phyloP scores from a whole-genome alignment of 371 early-diverging fungal species.

The Mucor piriformis region DNA sequence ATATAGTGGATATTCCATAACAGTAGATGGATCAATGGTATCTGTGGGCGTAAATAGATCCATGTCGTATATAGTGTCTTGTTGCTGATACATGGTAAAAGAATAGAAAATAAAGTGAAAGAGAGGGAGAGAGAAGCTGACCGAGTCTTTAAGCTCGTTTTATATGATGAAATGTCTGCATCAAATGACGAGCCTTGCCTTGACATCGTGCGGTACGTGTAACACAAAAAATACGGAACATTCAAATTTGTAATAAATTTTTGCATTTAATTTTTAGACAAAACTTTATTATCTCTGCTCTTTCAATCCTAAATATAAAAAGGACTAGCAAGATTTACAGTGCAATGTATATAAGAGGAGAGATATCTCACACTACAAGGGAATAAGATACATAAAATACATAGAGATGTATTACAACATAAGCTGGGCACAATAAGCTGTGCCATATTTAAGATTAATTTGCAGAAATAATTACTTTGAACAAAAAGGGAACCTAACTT shows the following conservation, averaged over 20 bases:
- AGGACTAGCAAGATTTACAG: background rate
- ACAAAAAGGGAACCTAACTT: too few relatives aligned
- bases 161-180: constrained; percentile 34
- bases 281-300: constrained; percentile 8
- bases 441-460: too few relatives aligned
- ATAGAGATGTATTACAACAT: too few relatives aligned
- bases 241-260: background rate
- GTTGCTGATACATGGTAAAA: background rate
- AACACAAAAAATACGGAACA: constrained; percentile 26
- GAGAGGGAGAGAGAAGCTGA: constrained; percentile 2
- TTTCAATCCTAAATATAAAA: background rate
- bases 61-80: background rate
- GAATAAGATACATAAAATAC: too few relatives aligned
- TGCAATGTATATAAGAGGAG: too few relatives aligned
- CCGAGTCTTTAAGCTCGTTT: constrained; percentile 5
- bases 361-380: too few relatives aligned
- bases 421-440: too few relatives aligned
- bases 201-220: constrained; percentile 40
- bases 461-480: too few relatives aligned
- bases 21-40: background rate
- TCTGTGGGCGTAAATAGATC: background rate
- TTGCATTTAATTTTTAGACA: background rate
- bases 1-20: background rate
- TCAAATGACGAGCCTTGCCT: constrained; percentile 45
- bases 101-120: constrained; percentile 12